Evolutionary conservation across 2,329 filamentous ascomycete species (phyloP).

Genomic region (Trichoderma afroharzianum): DNA sequence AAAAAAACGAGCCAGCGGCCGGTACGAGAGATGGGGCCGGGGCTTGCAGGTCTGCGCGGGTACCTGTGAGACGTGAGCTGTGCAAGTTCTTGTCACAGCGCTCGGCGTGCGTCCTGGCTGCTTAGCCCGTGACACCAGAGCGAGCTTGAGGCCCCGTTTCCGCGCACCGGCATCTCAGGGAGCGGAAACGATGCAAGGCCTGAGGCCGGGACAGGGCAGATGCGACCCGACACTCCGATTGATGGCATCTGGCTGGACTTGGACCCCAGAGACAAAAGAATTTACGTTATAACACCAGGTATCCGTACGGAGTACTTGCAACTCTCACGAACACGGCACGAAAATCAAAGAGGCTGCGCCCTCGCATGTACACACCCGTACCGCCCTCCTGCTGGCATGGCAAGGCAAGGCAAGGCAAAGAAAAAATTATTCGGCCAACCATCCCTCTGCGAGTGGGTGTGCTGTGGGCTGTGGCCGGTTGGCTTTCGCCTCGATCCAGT

Average conservation of each 20-base stretch:
- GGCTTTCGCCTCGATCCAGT: conserved; percentile 12
- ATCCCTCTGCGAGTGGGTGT: conserved; percentile 6
- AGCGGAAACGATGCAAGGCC: background rate
- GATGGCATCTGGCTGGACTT: background rate
- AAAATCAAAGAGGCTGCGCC: conserved; percentile 3
- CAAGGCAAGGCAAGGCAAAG: background rate
- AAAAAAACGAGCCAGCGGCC: background rate
- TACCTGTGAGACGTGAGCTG: conserved; percentile 14
- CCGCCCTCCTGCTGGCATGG: background rate
- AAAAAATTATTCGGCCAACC: conserved; percentile 2
- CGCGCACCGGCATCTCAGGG: conserved; percentile 1
- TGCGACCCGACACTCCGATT: background rate
- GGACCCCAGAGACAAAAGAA: background rate
- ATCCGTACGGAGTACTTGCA: too few species aligned
- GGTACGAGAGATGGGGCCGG: conserved; percentile 7
- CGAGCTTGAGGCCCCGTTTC: background rate
- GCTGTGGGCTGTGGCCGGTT: conserved; percentile 2
- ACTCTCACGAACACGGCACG: background rate
- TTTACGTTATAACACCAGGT: background rate
- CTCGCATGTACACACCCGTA: background rate
- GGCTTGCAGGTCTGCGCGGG: background rate
- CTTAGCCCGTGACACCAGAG: conserved; percentile 4
- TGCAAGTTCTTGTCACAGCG: background rate
- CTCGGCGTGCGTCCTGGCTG: background rate
- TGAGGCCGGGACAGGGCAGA: background rate